phyloP scores from a whole-genome alignment of 2,329 filamentous ascomycete species.

The Exserohilum turcica region DNA sequence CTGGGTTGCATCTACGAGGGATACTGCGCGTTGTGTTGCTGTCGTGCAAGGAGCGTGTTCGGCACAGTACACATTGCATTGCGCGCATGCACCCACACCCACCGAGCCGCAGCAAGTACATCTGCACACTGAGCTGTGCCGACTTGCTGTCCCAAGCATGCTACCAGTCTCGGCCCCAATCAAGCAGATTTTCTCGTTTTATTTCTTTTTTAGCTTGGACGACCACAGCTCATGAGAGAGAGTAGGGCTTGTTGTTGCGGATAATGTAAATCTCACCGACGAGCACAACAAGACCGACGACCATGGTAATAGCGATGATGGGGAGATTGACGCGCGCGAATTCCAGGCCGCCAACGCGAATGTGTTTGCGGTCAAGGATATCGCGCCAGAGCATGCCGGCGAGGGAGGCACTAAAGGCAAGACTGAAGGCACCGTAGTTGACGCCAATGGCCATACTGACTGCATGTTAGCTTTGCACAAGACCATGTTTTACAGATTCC shows the following conservation, averaged over 20 bases:
- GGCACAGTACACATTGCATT: too few species aligned
- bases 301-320: conserved; percentile 72
- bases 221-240: neutral
- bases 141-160: too few species aligned
- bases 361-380: conserved; percentile 71
- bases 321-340: conserved; percentile 72
- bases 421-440: conserved; percentile 76
- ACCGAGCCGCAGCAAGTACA: too few species aligned
- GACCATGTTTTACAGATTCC: too few species aligned
- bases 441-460: conserved; percentile 70
- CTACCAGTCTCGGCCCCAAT: too few species aligned
- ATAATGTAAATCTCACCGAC: conserved; percentile 68
- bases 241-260: conserved; percentile 36
- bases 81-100: too few species aligned
- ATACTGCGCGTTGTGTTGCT: too few species aligned
- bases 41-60: too few species aligned
- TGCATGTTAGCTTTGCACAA: neutral
- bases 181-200: too few species aligned
- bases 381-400: conserved; percentile 75
- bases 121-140: too few species aligned
- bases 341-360: conserved; percentile 65
- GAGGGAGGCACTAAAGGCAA: conserved; percentile 72
- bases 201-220: too few species aligned
- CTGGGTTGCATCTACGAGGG: too few species aligned
- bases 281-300: conserved; percentile 65